Percentiles rank a stretch among this genome's conserved stretches.
These are phyloP conservation scores for Afroboletus lepidellus DNA, from an alignment of 1,284 basidiomycete genomes.

Conservation along the genomic window DNA sequence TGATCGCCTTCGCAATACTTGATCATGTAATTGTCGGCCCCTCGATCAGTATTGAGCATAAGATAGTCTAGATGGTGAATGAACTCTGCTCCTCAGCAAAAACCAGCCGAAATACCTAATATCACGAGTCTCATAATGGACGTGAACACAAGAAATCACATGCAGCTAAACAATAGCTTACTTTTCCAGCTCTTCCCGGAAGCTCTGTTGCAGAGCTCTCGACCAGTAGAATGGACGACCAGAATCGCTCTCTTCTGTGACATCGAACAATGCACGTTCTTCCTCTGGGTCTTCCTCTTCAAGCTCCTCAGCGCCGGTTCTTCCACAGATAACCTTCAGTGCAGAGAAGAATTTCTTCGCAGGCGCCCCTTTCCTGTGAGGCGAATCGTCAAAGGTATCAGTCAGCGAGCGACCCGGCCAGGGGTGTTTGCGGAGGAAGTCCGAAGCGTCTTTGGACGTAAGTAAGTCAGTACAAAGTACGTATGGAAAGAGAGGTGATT, in stretches of 20 bases:
- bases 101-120: conserved; percentile 49
- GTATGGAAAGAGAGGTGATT: conserved; percentile 6
- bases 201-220: conserved; percentile 69
- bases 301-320: conserved; percentile 71
- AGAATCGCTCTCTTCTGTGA: conserved; percentile 51
- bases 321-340: conserved; percentile 75
- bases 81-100: background rate
- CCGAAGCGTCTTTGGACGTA: conserved; percentile 66
- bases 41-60: conserved; percentile 86
- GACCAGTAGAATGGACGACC: conserved; percentile 80
- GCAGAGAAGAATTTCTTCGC: conserved; percentile 65
- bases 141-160: conserved; percentile 5
- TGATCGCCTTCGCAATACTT: conserved; percentile 78
- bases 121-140: conserved; percentile 68
- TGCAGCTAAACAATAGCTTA: conserved; percentile 34
- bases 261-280: conserved; percentile 62
- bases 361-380: conserved; percentile 62
- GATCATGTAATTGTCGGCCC: conserved; percentile 87
- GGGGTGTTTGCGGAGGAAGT: conserved; percentile 82
- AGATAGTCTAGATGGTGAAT: conserved; percentile 61
- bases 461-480: background rate
- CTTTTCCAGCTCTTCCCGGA: conserved; percentile 88
- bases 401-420: conserved; percentile 84
- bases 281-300: conserved; percentile 71
- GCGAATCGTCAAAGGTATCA: conserved; percentile 82